phyloP scores from a whole-genome alignment of 2,329 filamentous ascomycete species.

The Aureobasidium sp. region DNA sequence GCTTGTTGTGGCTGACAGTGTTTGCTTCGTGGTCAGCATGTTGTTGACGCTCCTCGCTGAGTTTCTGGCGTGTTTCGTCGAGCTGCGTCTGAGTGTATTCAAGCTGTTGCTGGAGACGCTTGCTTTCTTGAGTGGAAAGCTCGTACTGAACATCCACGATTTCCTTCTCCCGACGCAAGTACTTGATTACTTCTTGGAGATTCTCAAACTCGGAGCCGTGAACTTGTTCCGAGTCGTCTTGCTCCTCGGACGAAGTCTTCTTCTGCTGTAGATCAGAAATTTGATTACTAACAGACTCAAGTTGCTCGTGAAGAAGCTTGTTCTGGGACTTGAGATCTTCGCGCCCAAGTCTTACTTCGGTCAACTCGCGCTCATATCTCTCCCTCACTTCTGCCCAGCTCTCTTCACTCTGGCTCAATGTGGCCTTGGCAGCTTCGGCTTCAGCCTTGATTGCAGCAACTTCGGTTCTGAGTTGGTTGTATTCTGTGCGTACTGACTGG shows the following conservation, averaged over 20 bases:
- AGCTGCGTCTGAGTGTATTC: conserved; percentile 81
- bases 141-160: conserved; percentile 96
- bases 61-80: conserved; percentile 79
- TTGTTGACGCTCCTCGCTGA: conserved; percentile 78
- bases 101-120: conserved; percentile 82
- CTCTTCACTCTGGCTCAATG: conserved; percentile 70
- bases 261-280: conserved; percentile 78
- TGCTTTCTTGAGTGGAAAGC: conserved; percentile 77
- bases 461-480: conserved; percentile 75
- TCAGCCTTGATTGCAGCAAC: conserved; percentile 68
- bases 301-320: conserved; percentile 78
- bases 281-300: conserved; percentile 69
- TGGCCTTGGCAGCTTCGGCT: conserved; percentile 75
- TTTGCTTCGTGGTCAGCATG: conserved; percentile 66
- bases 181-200: conserved; percentile 83
- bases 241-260: conserved; percentile 50
- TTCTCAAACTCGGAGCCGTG: conserved; percentile 46
- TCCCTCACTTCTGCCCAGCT: conserved; percentile 81
- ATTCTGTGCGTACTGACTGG: conserved; percentile 69
- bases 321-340: conserved; percentile 86
- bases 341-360: conserved; percentile 68
- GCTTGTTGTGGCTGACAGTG: conserved; percentile 74
- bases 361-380: conserved; percentile 75
- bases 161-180: conserved; percentile 90
- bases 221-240: conserved; percentile 39